These are phyloP conservation scores for Fraxinus baroniana DNA, from an alignment of 305 asterid genomes.

Conservation along the genomic window DNA sequence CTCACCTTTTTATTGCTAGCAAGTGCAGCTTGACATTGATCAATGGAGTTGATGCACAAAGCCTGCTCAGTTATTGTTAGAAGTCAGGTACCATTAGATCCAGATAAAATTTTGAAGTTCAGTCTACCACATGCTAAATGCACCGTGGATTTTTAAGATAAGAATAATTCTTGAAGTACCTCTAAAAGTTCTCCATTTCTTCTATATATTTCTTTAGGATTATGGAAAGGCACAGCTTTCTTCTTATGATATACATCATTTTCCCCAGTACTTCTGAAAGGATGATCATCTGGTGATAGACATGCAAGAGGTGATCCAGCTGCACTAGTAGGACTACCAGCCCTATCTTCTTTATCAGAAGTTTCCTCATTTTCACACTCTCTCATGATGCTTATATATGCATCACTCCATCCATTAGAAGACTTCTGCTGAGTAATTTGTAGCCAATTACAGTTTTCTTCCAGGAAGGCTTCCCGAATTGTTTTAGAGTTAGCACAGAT, in stretches of 20 bases:
- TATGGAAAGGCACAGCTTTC: constrained; percentile 63
- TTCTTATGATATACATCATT: constrained; percentile 41
- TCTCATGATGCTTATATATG: constrained; percentile 58
- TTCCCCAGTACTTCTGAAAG: constrained; percentile 62
- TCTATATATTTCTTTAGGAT: constrained; percentile 69
- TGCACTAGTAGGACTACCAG: constrained; percentile 58
- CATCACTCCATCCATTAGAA: constrained; percentile 65
- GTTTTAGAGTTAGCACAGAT: constrained; percentile 52
- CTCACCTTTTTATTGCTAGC: constrained; percentile 92
- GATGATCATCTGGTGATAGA: constrained; percentile 80
- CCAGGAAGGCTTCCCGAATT: constrained; percentile 51
- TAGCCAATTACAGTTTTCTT: constrained; percentile 55
- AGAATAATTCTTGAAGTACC: constrained; percentile 44
- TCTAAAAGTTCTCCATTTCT: constrained; percentile 95
- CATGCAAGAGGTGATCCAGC: constrained; percentile 91
- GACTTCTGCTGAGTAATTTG: constrained; percentile 57
- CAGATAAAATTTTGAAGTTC: constrained; percentile 5
- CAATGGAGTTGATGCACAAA: constrained; percentile 74
- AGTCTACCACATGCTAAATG: not conserved
- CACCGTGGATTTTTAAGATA: constrained; percentile 15
- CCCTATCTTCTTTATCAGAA: constrained; percentile 62
- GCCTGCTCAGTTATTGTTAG: constrained; percentile 55
- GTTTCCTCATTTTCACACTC: constrained; percentile 68
- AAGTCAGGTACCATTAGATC: constrained; percentile 11
- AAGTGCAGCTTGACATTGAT: constrained; percentile 85